Percentiles rank a stretch among this genome's conserved stretches.
These are phyloP conservation scores for Syzygium malaccense DNA, from an alignment of 441 rosid genomes.

Conservation along the genomic window DNA sequence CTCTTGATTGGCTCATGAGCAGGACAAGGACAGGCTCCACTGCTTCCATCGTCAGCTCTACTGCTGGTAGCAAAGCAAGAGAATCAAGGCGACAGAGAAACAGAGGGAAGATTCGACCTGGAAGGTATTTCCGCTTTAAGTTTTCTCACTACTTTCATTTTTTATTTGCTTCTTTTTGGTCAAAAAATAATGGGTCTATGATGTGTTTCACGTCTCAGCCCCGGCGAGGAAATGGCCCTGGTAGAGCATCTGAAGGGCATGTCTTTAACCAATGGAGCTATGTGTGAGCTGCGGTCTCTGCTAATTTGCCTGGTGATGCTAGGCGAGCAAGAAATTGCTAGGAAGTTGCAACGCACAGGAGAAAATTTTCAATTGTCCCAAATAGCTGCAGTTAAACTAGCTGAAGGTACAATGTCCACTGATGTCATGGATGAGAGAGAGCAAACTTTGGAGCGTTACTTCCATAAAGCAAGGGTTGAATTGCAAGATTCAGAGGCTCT, in stretches of 20 bases:
- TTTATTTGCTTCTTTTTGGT: not conserved
- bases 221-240: conserved; percentile 91
- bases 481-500: conserved; percentile 37
- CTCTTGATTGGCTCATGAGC: conserved; percentile 14
- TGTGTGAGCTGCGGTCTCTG: conserved; percentile 66
- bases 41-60: conserved; percentile 56
- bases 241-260: conserved; percentile 91
- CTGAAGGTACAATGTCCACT: conserved; percentile 59
- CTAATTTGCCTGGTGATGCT: conserved; percentile 65
- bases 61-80: conserved; percentile 60
- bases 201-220: conserved; percentile 32
- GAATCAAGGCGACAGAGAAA: conserved; percentile 64
- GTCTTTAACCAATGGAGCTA: conserved; percentile 61
- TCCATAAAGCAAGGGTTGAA: conserved; percentile 30
- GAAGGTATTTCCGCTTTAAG: conserved; percentile 44
- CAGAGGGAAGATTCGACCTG: conserved; percentile 85
- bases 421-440: conserved; percentile 49
- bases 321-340: conserved; percentile 59
- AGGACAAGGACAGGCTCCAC: conserved; percentile 75
- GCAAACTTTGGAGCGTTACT: conserved; percentile 46
- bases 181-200: conserved; percentile 1
- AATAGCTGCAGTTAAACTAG: conserved; percentile 73
- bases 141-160: not conserved
- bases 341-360: conserved; percentile 54
- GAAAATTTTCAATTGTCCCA: conserved; percentile 78